A percentile compares a stretch with the other conserved stretches of the same genome.
Evolutionary conservation across 331 rosid genomes (phyloP).

Genomic region (Quercus tomentella): DNA sequence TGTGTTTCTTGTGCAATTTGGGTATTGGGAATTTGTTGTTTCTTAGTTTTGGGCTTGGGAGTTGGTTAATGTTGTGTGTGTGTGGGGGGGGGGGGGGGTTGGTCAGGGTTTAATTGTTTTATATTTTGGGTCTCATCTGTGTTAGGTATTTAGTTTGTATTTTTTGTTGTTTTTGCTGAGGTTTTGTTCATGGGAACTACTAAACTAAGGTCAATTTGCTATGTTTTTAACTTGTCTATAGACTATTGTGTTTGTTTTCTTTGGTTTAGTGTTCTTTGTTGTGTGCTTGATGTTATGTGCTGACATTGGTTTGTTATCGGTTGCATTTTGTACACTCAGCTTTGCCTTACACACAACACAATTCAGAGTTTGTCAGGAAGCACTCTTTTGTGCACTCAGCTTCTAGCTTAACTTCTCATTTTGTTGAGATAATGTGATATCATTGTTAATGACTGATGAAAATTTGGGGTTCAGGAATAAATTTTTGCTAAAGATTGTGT

Average conservation of each 20-base stretch:
- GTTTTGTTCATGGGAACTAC: not conserved
- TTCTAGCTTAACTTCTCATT: not conserved
- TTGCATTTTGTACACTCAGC: not conserved
- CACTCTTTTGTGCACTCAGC: not conserved
- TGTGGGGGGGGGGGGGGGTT: not conserved
- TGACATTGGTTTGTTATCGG: not conserved
- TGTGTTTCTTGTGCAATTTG: not conserved
- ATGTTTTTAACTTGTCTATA: too few species aligned
- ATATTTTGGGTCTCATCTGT: not conserved
- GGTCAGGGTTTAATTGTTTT: not conserved
- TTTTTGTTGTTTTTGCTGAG: not conserved
- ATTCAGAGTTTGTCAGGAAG: not conserved
- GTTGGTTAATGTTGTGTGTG: not conserved
- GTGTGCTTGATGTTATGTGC: not conserved
- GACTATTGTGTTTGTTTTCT: too few species aligned
- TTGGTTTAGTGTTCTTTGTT: not conserved
- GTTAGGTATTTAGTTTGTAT: not conserved
- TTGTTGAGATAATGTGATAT: too few species aligned
- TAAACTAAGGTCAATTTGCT: too few species aligned
- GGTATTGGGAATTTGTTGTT: constrained; percentile 3
- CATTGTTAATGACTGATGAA: too few species aligned
- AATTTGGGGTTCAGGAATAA: too few species aligned
- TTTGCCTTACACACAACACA: not conserved
- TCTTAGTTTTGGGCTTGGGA: not conserved
- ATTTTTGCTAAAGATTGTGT: too few species aligned